Conservation (phyloP, 2,329 filamentous ascomycete species). For the Alternaria sp. region DNA sequence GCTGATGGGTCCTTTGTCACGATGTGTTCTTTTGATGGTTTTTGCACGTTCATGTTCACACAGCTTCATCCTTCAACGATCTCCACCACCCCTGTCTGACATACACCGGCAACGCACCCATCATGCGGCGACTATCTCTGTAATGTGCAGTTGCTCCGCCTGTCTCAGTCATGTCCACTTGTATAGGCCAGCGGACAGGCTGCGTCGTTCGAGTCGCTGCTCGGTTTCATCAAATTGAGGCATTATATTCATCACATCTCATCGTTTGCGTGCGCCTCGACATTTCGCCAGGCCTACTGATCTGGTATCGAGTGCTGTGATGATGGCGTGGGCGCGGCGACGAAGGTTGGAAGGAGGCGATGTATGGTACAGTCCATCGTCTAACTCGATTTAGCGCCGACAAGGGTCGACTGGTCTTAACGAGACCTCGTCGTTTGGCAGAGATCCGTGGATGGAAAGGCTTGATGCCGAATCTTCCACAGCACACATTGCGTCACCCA, state of each 20-base stretch:
- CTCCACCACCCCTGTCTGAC: constrained; percentile 16
- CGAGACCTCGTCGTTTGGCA: constrained; percentile 21
- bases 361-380: constrained; percentile 21
- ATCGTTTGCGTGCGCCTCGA: background rate
- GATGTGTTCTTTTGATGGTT: constrained; percentile 6
- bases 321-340: constrained; percentile 21
- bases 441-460: constrained; percentile 7
- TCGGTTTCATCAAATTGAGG: background rate
- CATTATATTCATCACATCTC: background rate
- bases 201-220: background rate
- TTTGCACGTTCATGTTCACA: constrained; percentile 16
- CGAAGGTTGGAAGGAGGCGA: constrained; percentile 31
- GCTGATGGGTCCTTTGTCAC: constrained; percentile 4
- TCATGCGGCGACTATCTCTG: constrained; percentile 10
- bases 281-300: background rate
- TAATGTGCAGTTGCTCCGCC: constrained; percentile 12
- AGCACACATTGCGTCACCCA: constrained; percentile 11
- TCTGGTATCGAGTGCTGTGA: constrained; percentile 1
- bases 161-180: constrained; percentile 5
- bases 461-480: constrained; percentile 17
- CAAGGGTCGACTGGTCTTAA: constrained; percentile 13
- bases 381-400: constrained; percentile 24
- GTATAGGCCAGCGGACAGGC: background rate
- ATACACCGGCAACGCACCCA: constrained; percentile 5
- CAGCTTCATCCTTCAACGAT: constrained; percentile 14